A percentile compares a stretch with the other conserved stretches of the same genome.
These are phyloP conservation scores for Dryas drummondii DNA, from an alignment of 306 rosid species.

Conservation along the genomic window DNA sequence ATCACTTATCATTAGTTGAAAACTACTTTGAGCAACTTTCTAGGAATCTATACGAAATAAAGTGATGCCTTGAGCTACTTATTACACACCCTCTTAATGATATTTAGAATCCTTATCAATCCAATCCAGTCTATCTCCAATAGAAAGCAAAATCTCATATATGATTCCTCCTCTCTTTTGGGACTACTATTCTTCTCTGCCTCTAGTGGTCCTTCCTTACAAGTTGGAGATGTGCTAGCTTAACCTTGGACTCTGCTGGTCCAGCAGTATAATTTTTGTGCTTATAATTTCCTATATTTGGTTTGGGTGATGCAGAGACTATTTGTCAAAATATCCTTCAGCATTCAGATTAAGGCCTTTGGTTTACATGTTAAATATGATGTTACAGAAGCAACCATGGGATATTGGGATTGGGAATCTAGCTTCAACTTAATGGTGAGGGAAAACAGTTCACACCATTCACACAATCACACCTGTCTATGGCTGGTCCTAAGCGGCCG, in stretches of 20 bases:
- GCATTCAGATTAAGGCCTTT: slow-evolving; percentile 8
- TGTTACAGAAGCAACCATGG: slow-evolving; percentile 12
- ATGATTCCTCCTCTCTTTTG: slow-evolving; percentile 32
- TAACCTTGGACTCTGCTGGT: slow-evolving; percentile 23
- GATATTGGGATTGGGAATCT: slow-evolving; percentile 40
- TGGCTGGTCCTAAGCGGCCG: slow-evolving; percentile 34
- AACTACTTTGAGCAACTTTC: slow-evolving; percentile 43
- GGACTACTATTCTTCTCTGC: slow-evolving; percentile 27
- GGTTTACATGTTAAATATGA: slow-evolving; percentile 6
- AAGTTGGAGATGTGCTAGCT: slow-evolving; percentile 27
- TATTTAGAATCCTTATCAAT: slow-evolving; percentile 52
- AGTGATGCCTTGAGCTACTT: slow-evolving; percentile 33
- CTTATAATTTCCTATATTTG: background rate
- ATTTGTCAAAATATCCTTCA: background rate
- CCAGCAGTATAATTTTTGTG: background rate
- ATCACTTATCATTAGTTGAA: slow-evolving; percentile 61
- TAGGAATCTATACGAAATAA: slow-evolving; percentile 44
- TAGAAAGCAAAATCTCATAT: slow-evolving; percentile 34
- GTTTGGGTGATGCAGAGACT: background rate
- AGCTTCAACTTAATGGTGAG: slow-evolving; percentile 24
- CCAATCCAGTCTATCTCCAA: slow-evolving; percentile 30
- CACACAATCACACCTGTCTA: background rate
- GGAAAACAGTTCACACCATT: slow-evolving; percentile 15
- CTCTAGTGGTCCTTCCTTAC: slow-evolving; percentile 44
- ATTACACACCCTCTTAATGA: slow-evolving; percentile 26